Conservation (phyloP, 331 rosid genomes). For the Rosa hybrid region DNA sequence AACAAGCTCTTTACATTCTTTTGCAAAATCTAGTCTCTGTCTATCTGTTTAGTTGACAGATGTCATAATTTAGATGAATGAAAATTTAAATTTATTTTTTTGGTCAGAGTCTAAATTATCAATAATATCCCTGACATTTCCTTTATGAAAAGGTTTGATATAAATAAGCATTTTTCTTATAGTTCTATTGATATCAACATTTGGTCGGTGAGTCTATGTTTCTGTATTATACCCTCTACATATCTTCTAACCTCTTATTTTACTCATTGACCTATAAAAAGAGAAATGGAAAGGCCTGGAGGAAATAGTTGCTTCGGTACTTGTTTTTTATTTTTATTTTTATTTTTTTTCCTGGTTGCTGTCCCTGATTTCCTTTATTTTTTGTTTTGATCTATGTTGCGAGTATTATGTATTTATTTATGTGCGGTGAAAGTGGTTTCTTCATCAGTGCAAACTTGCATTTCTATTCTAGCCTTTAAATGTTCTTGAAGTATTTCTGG, state of each 20-base stretch:
- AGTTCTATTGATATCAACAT: background rate
- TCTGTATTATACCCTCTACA: background rate
- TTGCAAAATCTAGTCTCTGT: background rate
- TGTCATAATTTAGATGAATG: background rate
- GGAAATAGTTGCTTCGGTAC: background rate
- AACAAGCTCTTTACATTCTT: background rate
- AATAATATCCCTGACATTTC: background rate
- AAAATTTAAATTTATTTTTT: background rate
- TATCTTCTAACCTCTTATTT: background rate
- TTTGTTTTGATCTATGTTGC: background rate
- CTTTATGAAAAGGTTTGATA: background rate
- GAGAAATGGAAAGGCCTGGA: background rate
- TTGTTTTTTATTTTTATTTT: background rate
- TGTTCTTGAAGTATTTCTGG: slow-evolving; percentile 1
- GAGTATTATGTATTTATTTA: background rate
- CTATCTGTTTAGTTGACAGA: background rate
- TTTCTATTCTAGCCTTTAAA: background rate
- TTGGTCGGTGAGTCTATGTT: background rate
- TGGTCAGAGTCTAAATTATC: background rate
- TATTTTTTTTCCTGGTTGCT: background rate
- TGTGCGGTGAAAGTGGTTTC: background rate
- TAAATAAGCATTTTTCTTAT: background rate
- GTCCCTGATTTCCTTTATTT: background rate
- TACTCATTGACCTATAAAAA: background rate
- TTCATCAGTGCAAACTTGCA: background rate